Evolutionary conservation across 768 basidiomycete species (phyloP).

Genomic region (Ramaria rubella): DNA sequence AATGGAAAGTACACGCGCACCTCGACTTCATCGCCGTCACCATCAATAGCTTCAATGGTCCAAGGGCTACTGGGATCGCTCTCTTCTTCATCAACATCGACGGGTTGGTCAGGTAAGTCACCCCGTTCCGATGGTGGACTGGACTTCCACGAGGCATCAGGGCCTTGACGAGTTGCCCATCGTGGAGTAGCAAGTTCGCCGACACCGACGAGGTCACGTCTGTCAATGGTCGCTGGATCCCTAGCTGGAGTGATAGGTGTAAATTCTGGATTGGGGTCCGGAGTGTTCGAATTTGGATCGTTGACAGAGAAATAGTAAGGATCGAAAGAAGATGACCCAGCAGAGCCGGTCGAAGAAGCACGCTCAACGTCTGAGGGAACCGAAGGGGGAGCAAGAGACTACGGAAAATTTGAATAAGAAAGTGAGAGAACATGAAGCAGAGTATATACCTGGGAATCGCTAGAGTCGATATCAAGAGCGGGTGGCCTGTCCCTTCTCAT

Average conservation of each 20-base stretch:
- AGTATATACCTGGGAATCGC: slow-evolving; percentile 31
- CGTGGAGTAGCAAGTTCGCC: slow-evolving; percentile 96
- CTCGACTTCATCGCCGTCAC: slow-evolving; percentile 65
- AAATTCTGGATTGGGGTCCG: slow-evolving; percentile 40
- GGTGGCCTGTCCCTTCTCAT: slow-evolving; percentile 48
- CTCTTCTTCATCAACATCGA: slow-evolving; percentile 35
- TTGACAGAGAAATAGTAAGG: slow-evolving; percentile 80
- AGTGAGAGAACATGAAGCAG: slow-evolving; percentile 14
- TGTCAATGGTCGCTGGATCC: slow-evolving; percentile 76
- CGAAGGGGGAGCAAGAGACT: slow-evolving; percentile 36
- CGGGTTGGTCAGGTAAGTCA: slow-evolving; percentile 24
- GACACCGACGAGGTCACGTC: slow-evolving; percentile 83
- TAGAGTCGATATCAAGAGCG: slow-evolving; percentile 40
- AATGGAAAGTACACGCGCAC: slow-evolving; percentile 31
- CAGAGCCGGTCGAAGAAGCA: slow-evolving; percentile 48
- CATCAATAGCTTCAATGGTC: slow-evolving; percentile 84
- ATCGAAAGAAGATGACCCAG: slow-evolving; percentile 66
- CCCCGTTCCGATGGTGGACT: slow-evolving; percentile 28
- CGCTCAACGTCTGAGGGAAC: slow-evolving; percentile 47
- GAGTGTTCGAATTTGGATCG: slow-evolving; percentile 50
- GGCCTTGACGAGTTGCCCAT: slow-evolving; percentile 56
- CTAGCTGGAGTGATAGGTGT: slow-evolving; percentile 68
- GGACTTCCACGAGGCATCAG: slow-evolving; percentile 27
- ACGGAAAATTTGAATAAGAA: slow-evolving; percentile 6
- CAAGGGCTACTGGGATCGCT: slow-evolving; percentile 72